These are phyloP conservation scores for Leucaena leucocephala DNA, from an alignment of 306 rosid genomes.

Conservation along the genomic window DNA sequence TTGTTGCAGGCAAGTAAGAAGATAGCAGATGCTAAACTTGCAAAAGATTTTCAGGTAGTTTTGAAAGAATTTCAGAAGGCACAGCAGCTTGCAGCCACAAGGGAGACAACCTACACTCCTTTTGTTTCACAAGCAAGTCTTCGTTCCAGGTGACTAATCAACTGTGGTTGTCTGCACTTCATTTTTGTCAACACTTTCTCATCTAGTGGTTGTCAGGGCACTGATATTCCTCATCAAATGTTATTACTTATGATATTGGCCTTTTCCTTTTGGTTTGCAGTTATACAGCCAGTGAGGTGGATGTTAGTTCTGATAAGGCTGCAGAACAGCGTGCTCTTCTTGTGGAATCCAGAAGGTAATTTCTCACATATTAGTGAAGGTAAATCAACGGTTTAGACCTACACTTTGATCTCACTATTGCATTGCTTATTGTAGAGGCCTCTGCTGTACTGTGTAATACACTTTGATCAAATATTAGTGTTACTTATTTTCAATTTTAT, in stretches of 20 bases:
- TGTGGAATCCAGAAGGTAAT: conserved; percentile 88
- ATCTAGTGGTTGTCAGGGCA: conserved; percentile 10
- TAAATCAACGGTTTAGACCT: not conserved
- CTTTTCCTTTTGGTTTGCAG: conserved; percentile 38
- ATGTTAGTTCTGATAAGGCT: conserved; percentile 48
- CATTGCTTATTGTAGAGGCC: conserved; percentile 25
- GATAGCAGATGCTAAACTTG: conserved; percentile 95
- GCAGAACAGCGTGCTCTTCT: conserved; percentile 71
- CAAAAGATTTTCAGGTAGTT: conserved; percentile 94
- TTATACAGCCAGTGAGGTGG: conserved; percentile 56
- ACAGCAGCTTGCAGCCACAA: conserved; percentile 92
- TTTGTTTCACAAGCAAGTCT: conserved; percentile 77
- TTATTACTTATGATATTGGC: conserved; percentile 4
- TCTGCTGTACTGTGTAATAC: conserved; percentile 21
- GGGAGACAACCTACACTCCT: conserved; percentile 91
- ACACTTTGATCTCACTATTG: conserved; percentile 13
- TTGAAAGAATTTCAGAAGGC: conserved; percentile 96
- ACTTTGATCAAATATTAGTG: conserved; percentile 8
- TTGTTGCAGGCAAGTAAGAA: conserved; percentile 81
- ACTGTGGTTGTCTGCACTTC: conserved; percentile 22
- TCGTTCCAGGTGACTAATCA: conserved; percentile 67
- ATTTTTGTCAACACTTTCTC: conserved; percentile 30
- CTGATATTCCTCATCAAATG: conserved; percentile 21
- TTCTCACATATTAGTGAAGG: conserved; percentile 25
- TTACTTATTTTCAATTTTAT: conserved; percentile 8